Percentiles rank a stretch among this genome's conserved stretches.
Evolutionary conservation across 2,329 filamentous ascomycete genomes (phyloP).

Genomic region (Aspergillus candidus): DNA sequence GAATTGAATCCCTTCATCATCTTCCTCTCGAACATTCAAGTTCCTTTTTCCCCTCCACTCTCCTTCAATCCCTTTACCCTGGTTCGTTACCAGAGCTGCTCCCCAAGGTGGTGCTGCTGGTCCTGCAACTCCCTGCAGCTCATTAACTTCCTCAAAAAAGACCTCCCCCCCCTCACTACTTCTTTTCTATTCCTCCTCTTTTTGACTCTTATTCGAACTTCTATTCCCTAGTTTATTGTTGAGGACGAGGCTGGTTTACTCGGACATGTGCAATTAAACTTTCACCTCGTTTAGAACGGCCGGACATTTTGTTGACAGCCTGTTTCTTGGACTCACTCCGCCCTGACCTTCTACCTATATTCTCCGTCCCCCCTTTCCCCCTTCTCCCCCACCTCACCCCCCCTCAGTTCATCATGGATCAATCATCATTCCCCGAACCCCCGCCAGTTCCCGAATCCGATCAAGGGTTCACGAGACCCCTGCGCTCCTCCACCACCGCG

Average conservation of each 20-base stretch:
- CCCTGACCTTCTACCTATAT: background rate
- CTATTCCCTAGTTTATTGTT: too few species aligned
- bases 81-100: too few species aligned
- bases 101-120: too few species aligned
- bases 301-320: too few species aligned
- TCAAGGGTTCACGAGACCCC: conserved; percentile 29
- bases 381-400: background rate
- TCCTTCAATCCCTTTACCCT: too few species aligned
- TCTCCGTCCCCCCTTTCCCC: background rate
- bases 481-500: conserved; percentile 30
- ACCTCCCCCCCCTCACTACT: background rate
- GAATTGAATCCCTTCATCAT: background rate
- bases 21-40: background rate
- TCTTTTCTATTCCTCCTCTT: background rate
- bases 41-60: background rate
- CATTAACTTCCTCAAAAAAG: too few species aligned
- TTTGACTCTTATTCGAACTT: too few species aligned
- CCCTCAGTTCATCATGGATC: conserved; percentile 27
- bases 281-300: too few species aligned
- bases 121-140: too few species aligned
- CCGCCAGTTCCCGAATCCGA: conserved; percentile 30
- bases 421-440: conserved; percentile 21
- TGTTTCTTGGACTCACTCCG: too few species aligned
- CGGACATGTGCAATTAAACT: too few species aligned
- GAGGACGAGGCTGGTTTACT: too few species aligned